Base-by-base conservation (phyloP, 164 flowering plant species). In the Piper betle region DNA sequence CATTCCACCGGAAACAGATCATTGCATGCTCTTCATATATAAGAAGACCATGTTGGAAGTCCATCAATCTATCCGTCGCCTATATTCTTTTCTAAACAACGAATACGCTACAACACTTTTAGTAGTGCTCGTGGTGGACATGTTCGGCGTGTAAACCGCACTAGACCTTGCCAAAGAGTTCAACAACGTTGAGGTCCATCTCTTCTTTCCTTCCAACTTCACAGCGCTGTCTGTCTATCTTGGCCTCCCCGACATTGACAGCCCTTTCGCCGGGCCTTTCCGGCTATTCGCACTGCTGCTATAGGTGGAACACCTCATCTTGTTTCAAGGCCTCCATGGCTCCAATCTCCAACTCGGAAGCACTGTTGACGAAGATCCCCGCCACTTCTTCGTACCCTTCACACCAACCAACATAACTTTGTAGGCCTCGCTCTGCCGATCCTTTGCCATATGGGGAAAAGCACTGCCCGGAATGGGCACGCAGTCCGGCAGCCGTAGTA, bases 401-500 rank as follows among this genome's bases (percentile, higher is more conserved):
- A 52, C n/a, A 19, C 57, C 64, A 60, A 62, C 64, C 4, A 78
- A 39, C 16, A 73, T 1, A 68, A 65, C 40, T 25, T 20, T 55
- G 41, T 78, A 75, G 13, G 64, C 67, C 18, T 73, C 74, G 48
- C 62, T 55, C 16, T 52, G 53, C 37, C 73, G 58, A 53, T 78
- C 73, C 33, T 75, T 79, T 4, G 55, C 12, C n/a, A 73, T 75
- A 48, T 68, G 77, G 2, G 63, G 12, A 5, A 75, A 42, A 15
- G 75, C 81, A 8, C 17, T 52, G 5, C 77, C 75, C 0, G 53
- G 62, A 9, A 75, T 4, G 0, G 81, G 79, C 3, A 71, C 33
- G 54, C 81, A 78, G 0, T 77, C 81, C 5, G 79, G 81, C n/a
- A 75, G 13, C 8, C 57, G 6, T 4, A 78, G 33, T 3, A 76